Conservation (phyloP, 2,329 filamentous ascomycete species). For the Penicillium decumbens region DNA sequence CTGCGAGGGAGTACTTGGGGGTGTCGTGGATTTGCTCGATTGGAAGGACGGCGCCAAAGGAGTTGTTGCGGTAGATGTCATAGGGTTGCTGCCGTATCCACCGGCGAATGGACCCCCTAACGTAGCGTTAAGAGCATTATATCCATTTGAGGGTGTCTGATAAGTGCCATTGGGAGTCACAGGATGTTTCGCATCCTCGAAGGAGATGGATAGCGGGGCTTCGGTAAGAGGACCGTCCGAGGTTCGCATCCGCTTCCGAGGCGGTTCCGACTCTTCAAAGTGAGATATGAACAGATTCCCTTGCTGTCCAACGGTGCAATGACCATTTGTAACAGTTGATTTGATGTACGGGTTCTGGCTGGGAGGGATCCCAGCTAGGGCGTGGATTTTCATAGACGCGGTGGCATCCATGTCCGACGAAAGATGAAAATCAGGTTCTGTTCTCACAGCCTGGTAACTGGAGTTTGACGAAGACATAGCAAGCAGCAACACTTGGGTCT, state of each 20-base stretch:
- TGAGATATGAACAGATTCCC: constrained; percentile 1
- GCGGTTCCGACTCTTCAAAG: constrained; percentile 12
- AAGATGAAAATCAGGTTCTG: neutral
- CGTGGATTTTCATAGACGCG: constrained; percentile 18
- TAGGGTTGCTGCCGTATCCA: constrained; percentile 23
- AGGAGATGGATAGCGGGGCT: constrained; percentile 1
- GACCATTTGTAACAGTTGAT: constrained; percentile 6
- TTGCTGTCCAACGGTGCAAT: neutral
- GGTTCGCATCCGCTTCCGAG: constrained; percentile 19
- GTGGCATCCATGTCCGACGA: constrained; percentile 24
- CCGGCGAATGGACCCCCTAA: constrained; percentile 13
- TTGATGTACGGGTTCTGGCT: constrained; percentile 15
- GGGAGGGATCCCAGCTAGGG: constrained; percentile 8
- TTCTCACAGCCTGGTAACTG: neutral
- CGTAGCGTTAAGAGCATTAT: neutral
- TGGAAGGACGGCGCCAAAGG: constrained; percentile 23
- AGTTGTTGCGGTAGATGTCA: constrained; percentile 25
- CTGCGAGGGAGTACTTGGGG: constrained; percentile 20
- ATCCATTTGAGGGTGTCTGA: constrained; percentile 2
- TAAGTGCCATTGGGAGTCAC: neutral
- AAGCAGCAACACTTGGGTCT: neutral
- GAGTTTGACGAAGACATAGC: neutral
- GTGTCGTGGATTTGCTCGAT: constrained; percentile 26
- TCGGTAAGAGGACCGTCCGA: constrained; percentile 8
- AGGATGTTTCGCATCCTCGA: neutral